Evolutionary conservation across 768 basidiomycete species (phyloP).

Genomic region (Serendipita sp.): DNA sequence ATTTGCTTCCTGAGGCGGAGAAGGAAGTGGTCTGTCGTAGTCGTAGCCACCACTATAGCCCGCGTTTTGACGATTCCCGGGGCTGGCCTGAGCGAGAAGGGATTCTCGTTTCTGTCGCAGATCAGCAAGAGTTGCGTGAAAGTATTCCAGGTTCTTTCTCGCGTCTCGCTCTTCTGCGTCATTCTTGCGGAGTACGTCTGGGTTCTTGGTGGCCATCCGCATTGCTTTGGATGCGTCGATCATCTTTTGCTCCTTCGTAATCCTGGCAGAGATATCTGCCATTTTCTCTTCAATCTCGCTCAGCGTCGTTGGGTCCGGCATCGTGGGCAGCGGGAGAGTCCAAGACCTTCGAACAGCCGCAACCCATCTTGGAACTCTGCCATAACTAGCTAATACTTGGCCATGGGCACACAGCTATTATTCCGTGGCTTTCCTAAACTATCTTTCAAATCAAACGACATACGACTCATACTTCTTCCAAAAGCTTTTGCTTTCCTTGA

Average conservation of each 20-base stretch:
- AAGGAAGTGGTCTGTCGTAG: constrained; percentile 22
- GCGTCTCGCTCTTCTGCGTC: constrained; percentile 80
- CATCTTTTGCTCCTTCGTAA: constrained; percentile 85
- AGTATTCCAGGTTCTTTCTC: constrained; percentile 69
- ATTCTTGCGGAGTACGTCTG: constrained; percentile 65
- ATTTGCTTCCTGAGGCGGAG: constrained; percentile 29
- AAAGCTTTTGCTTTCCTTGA: neutral
- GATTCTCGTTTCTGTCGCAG: constrained; percentile 44
- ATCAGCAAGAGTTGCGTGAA: constrained; percentile 70
- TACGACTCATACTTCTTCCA: neutral
- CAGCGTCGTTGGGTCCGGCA: constrained; percentile 4
- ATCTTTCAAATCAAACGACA: neutral
- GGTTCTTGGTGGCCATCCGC: constrained; percentile 69
- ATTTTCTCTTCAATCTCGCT: constrained; percentile 72
- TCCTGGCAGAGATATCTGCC: constrained; percentile 75
- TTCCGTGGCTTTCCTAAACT: neutral
- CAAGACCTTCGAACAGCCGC: neutral
- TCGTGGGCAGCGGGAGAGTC: neutral
- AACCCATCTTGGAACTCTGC: neutral
- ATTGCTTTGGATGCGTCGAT: constrained; percentile 69
- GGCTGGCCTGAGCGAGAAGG: constrained; percentile 39
- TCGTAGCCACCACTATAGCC: constrained; percentile 15
- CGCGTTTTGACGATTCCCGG: constrained; percentile 13
- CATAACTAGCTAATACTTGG: no score
- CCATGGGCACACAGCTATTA: neutral